phyloP scores from a whole-genome alignment of 257 asterid species.

The Gardenia jasminoides region DNA sequence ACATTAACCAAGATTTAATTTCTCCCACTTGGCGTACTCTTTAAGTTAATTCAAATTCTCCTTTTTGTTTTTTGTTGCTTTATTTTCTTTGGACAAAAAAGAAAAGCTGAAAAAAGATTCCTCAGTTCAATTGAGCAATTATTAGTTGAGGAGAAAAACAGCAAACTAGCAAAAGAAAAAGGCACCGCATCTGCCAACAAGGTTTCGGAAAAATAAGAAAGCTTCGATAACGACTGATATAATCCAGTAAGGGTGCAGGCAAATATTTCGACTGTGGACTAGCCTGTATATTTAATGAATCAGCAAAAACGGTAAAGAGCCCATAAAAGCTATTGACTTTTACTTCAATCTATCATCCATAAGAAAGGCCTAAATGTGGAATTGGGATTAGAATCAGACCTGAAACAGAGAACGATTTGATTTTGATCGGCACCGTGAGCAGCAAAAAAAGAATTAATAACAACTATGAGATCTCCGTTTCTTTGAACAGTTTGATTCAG shows the following conservation, averaged over 20 bases:
- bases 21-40: neutral
- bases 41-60: neutral
- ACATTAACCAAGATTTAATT: neutral
- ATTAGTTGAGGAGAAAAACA: neutral
- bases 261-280: neutral
- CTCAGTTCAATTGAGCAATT: neutral
- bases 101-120: neutral
- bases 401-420: neutral
- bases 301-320: neutral
- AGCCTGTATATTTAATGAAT: neutral
- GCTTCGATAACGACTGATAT: neutral
- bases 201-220: neutral
- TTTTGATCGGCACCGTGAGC: slow-evolving; percentile 9
- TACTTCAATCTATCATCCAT: neutral
- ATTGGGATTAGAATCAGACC: slow-evolving; percentile 14
- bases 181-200: neutral
- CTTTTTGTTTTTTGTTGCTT: too few relatives aligned
- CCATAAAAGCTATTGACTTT: neutral
- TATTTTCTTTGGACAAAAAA: neutral
- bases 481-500: neutral
- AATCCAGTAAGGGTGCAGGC: neutral
- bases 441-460: neutral
- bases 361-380: slow-evolving; percentile 2
- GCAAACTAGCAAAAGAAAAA: neutral
- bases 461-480: slow-evolving; percentile 8